A percentile compares a stretch with the other conserved stretches of the same genome.
Conservation (phyloP, 192 early-diverging fungal species). For the Podila epicladia region DNA sequence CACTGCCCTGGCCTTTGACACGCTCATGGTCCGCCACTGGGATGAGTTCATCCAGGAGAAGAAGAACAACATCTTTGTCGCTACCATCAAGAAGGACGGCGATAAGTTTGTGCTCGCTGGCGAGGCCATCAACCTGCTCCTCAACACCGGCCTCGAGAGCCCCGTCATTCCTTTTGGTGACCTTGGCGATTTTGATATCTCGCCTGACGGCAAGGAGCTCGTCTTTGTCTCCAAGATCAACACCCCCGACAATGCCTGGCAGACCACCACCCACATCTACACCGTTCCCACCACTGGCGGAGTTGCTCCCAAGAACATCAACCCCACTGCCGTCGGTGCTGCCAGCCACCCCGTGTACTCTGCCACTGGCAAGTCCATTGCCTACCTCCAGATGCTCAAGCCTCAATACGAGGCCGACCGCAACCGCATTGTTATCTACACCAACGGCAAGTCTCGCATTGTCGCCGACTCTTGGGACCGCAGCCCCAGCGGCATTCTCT, state of each 20-base stretch:
- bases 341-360: conserved; percentile 70
- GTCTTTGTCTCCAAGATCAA: conserved; percentile 80
- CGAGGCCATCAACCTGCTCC: conserved; percentile 63
- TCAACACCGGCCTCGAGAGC: conserved; percentile 56
- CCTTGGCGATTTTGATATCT: conserved; percentile 69
- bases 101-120: conserved; percentile 55
- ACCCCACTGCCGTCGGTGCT: conserved; percentile 63
- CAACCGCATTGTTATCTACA: conserved; percentile 72
- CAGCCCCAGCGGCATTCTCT: conserved; percentile 65
- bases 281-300: conserved; percentile 63
- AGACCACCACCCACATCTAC: conserved; percentile 79
- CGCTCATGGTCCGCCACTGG: conserved; percentile 88
- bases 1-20: conserved; percentile 70
- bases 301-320: conserved; percentile 54
- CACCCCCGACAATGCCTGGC: conserved; percentile 74
- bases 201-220: conserved; percentile 68
- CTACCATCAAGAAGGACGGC: conserved; percentile 50
- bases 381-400: conserved; percentile 79
- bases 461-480: conserved; percentile 72
- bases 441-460: conserved; percentile 39
- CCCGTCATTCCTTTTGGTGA: conserved; percentile 67
- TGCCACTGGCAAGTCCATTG: conserved; percentile 70
- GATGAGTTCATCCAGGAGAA: conserved; percentile 71
- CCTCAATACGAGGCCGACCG: conserved; percentile 82
- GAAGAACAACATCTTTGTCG: conserved; percentile 69